Evolutionary conservation across 805 yeast species (phyloP), one percentile per base, ranked within the genome.

Genomic region (Schwanniomyces vanrijiae): DNA sequence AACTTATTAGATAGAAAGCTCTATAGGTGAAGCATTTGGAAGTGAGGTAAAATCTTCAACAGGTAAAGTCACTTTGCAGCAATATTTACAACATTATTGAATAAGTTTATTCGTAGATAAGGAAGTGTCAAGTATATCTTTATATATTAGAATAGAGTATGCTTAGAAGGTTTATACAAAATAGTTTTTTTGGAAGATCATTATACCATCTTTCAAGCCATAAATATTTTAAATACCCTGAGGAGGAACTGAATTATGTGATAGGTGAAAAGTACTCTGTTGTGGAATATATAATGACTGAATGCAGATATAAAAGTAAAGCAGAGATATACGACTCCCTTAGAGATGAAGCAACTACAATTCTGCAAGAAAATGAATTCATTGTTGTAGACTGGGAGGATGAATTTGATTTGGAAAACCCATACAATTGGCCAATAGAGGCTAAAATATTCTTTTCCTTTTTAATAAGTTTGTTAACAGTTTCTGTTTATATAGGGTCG

Each of bases 401-500:
- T 7, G 70, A 62, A 3, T 69, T 69, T 38, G 83, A 78, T 52
- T 76, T 78, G 2, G 79, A 74, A 45, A 61, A 76, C 50, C 86
- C 86, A 1, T 55, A 64, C 14, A 78, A 78, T 55, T 81, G 86
- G 86, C 64, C 80, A 0, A 19, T 54, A 0, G 31, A 43, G 14
- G 66, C 68, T 38, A 77, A 73, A 53, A 25, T 59, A 2, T 37
- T 73, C 19, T 64, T 74, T 34, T 55, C 71, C 3, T 2, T 55
- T 1, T 66, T 70, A 48, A 64, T 78, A 6, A 64, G 72, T 2
- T 46, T 78, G 9, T 56, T 78, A 40, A 73, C 83, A 2, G 59
- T 72, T 9, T 63, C 80, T 3, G 74, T 77, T 0, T 80, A 81
- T 45, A 73, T 78, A 65, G 81, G 79, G 9, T 68, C 82, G 0